Evolutionary conservation across 1,139 yeast genomes (phyloP).

Genomic region (Magnusiomyces tetraspermus): DNA sequence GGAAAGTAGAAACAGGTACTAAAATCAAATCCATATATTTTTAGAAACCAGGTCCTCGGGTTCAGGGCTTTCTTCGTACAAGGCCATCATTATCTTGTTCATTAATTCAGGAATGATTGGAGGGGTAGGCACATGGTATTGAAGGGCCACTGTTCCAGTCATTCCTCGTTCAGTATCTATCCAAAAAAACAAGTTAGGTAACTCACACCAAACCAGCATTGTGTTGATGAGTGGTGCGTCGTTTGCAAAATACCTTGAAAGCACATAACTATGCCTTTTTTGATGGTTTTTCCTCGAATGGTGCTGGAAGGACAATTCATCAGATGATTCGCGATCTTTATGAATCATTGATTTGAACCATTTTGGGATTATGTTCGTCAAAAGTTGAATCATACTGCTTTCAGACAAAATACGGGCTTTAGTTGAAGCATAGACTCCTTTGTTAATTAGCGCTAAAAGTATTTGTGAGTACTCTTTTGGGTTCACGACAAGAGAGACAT

Average conservation of each 20-base stretch:
- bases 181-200: conserved; percentile 42
- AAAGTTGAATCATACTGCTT: conserved; percentile 20
- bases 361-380: conserved; percentile 17
- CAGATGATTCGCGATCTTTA: neutral
- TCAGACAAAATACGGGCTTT: conserved; percentile 31
- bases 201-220: conserved; percentile 38
- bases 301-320: neutral
- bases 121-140: too few relatives aligned
- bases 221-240: neutral
- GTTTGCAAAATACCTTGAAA: too few relatives aligned
- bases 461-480: conserved; percentile 39
- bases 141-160: conserved; percentile 40
- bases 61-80: too few relatives aligned
- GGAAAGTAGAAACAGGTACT: too few relatives aligned
- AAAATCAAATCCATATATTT: too few relatives aligned
- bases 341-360: conserved; percentile 21
- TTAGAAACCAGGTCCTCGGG: too few relatives aligned
- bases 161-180: conserved; percentile 37
- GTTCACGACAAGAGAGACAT: conserved; percentile 37
- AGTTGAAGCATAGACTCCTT: conserved; percentile 30
- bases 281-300: neutral
- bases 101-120: too few relatives aligned
- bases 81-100: too few relatives aligned
- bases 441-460: conserved; percentile 39
- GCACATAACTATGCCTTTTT: neutral